Evolutionary conservation across 345 rosid species (phyloP), one percentile per base, ranked within the genome.

Genomic region (Hibiscus tridactylites): DNA sequence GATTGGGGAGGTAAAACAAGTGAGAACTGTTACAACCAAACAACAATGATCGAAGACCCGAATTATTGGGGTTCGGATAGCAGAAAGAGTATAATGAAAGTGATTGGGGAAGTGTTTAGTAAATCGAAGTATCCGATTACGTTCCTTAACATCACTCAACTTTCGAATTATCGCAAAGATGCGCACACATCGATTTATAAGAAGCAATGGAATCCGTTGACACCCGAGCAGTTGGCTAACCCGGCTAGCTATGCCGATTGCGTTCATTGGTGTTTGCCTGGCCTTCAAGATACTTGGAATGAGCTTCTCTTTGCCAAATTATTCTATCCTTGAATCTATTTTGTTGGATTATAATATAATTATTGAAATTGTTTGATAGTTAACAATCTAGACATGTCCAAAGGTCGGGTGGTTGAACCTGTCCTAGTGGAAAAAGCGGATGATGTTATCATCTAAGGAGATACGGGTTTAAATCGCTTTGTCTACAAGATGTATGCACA

Each of bases 161-260:
- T 95, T 26, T 95, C 97, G 5, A 83, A 71, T 35, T 92, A 92
- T 47, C 78, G 99, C 1, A 92, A 78, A 82, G 99, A 95, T 57
- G 97, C 97, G 0, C 99, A 95, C 77, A 87, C 97, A 4, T 85
- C 97, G 3, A 95, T 95, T 26, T 90, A 90, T 84, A 94, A 94
- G 87, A 88, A 88, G 82, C 97, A 91, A 19, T 91, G 96, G 95
- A 83, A 39, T 19, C 86, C 87, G 11, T 79, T 87, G 72, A 86
- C 97, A 0, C 71, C 88, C 3, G 86, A 90, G 74, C 94, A 92
- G 70, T 58, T 82, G 15, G 85, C 88, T 2, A 87, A 92, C 74
- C 97, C 96, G 0, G 56, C 46, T 39, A 89, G 89, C 80, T 95
- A 95, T 67, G 92, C 97, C 0, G 97, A 95, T 74, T 95, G 99